Conservation (phyloP, 257 asterid species). For the Catharanthus roseus region DNA sequence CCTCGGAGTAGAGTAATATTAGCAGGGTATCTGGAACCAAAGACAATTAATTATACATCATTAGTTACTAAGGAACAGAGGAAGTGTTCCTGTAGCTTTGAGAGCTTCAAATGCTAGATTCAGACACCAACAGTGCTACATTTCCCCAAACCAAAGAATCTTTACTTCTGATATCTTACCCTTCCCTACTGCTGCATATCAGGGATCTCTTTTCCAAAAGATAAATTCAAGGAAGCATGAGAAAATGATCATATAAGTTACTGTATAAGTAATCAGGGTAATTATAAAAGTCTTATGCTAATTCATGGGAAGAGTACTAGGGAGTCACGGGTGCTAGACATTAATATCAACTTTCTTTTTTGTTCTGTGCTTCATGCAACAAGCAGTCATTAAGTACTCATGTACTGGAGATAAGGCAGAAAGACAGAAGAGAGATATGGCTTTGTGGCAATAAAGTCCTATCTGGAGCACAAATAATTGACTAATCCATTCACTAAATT, state of each 20-base stretch:
- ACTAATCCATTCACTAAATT: too few relatives aligned
- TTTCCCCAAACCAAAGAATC: neutral
- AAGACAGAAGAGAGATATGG: too few relatives aligned
- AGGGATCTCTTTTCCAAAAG: neutral
- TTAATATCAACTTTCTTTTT: neutral
- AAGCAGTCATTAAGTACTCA: neutral
- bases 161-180: neutral
- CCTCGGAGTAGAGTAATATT: conserved; percentile 94
- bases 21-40: conserved; percentile 74
- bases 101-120: neutral
- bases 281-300: neutral
- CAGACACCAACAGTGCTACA: neutral
- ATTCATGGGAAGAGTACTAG: neutral
- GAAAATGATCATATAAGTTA: neutral
- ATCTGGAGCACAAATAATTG: neutral
- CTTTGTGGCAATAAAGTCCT: too few relatives aligned
- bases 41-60: conserved; percentile 11
- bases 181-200: neutral
- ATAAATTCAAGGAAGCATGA: neutral
- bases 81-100: neutral
- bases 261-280: neutral
- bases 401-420: too few relatives aligned
- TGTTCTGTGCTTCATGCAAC: neutral
- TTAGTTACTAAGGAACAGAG: neutral
- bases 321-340: neutral